phyloP scores from a whole-genome alignment of 1,139 yeast species.

The Suhomyces bribrorum region DNA sequence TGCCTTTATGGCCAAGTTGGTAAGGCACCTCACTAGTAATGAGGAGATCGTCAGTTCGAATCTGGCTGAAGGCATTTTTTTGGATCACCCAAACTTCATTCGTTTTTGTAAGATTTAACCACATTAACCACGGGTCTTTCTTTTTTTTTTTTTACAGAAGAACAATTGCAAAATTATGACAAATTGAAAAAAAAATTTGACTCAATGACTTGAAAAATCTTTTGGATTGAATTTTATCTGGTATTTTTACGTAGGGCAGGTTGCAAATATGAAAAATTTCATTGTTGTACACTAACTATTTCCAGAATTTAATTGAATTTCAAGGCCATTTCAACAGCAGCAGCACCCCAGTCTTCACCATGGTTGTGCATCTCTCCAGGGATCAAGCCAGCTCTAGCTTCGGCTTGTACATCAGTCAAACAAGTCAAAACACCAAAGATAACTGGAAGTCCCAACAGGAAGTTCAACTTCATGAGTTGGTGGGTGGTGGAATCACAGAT shows the following conservation, averaged over 20 bases:
- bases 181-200: no score
- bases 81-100: no score
- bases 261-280: no score
- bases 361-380: slow-evolving; percentile 82
- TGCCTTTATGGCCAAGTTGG: slow-evolving; percentile 64
- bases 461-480: slow-evolving; percentile 82
- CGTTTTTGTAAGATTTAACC: no score
- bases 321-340: slow-evolving; percentile 94
- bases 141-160: slow-evolving; percentile 2
- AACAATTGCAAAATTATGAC: no score
- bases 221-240: no score
- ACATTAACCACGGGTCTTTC: no score
- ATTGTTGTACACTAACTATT: no score
- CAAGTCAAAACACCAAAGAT: slow-evolving; percentile 94
- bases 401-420: slow-evolving; percentile 91
- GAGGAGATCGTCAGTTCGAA: slow-evolving; percentile 88
- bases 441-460: slow-evolving; percentile 70
- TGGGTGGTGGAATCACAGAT: slow-evolving; percentile 89
- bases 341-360: slow-evolving; percentile 98
- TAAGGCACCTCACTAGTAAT: slow-evolving; percentile 91
- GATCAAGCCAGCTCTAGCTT: slow-evolving; percentile 87
- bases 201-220: no score
- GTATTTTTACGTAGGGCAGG: no score
- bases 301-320: slow-evolving; percentile 38
- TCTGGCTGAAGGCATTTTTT: slow-evolving; percentile 71